A percentile compares a stretch with the other conserved stretches of the same genome.
Evolutionary conservation across 1,284 basidiomycete species (phyloP).

Genomic region (Malassezia pachydermatis): DNA sequence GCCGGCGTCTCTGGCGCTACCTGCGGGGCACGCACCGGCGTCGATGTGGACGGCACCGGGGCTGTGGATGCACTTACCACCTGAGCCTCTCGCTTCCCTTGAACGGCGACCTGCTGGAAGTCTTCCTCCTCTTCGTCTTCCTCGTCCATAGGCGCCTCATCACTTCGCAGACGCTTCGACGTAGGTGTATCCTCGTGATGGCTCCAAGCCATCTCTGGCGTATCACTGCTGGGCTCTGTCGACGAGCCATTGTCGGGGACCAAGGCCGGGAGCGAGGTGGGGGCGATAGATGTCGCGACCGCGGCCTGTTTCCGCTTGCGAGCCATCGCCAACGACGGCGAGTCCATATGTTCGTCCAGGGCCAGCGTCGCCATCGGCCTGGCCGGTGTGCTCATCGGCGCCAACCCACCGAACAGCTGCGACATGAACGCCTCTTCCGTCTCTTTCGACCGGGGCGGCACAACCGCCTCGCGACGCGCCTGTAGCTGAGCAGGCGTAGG

Average conservation of each 20-base stretch:
- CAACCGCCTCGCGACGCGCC: constrained; percentile 11
- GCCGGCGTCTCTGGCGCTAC: constrained; percentile 7
- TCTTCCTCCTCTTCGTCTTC: constrained; percentile 29
- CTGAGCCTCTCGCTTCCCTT: constrained; percentile 18
- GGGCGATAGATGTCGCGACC: too few species aligned
- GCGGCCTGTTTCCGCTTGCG: constrained; percentile 23
- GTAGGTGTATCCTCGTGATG: neutral
- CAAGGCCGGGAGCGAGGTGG: constrained; percentile 7
- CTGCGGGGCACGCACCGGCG: neutral
- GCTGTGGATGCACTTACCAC: constrained; percentile 22
- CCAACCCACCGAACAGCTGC: constrained; percentile 35
- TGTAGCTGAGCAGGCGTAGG: neutral
- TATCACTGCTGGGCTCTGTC: constrained; percentile 21
- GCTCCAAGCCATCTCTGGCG: constrained; percentile 8
- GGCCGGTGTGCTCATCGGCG: constrained; percentile 20
- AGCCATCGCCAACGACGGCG: constrained; percentile 15
- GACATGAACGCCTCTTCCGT: constrained; percentile 47
- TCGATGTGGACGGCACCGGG: constrained; percentile 13
- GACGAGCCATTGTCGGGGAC: constrained; percentile 12
- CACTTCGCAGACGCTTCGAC: constrained; percentile 26
- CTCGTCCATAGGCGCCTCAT: constrained; percentile 24
- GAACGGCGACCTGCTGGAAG: constrained; percentile 27
- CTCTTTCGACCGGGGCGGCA: constrained; percentile 29
- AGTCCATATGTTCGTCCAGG: constrained; percentile 17
- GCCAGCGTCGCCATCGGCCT: constrained; percentile 5